These are phyloP conservation scores for Colletotrichum cordylinicola DNA, from an alignment of 2,329 filamentous ascomycete genomes.

Conservation along the genomic window DNA sequence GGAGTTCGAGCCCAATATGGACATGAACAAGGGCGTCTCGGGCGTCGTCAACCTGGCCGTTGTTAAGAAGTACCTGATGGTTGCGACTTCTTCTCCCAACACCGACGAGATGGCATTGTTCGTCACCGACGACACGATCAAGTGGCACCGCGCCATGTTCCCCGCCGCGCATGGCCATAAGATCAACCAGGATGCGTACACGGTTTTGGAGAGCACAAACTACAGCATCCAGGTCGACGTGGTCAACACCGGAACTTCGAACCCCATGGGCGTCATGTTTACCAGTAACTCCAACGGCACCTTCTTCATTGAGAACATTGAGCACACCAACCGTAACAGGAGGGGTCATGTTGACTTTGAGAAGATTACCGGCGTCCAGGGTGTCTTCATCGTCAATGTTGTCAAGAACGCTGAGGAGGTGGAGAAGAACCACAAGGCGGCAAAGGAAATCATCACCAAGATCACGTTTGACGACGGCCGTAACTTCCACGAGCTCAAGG, in stretches of 20 bases:
- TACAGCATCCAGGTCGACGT: constrained; percentile 98
- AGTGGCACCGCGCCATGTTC: constrained; percentile 93
- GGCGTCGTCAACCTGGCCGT: constrained; percentile 83
- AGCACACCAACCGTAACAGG: constrained; percentile 86
- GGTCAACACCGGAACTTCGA: constrained; percentile 69
- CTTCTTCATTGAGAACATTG: constrained; percentile 90
- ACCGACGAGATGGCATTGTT: constrained; percentile 93
- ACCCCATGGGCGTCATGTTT: constrained; percentile 85
- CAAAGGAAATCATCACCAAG: constrained; percentile 76
- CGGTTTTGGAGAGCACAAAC: constrained; percentile 92
- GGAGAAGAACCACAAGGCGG: constrained; percentile 50
- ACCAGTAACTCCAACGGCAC: constrained; percentile 98
- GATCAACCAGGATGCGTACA: constrained; percentile 86
- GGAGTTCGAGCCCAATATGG: constrained; percentile 79
- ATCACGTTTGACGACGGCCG: constrained; percentile 97
- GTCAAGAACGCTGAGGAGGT: constrained; percentile 87
- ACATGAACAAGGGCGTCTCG: constrained; percentile 74
- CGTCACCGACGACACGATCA: constrained; percentile 81
- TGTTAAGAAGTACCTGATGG: constrained; percentile 87
- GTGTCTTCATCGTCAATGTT: constrained; percentile 87
- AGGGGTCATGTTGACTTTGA: constrained; percentile 90
- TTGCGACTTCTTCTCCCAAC: constrained; percentile 77
- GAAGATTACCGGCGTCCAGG: constrained; percentile 89
- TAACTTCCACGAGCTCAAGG: constrained; percentile 77
- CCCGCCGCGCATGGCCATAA: constrained; percentile 73